Conservation (phyloP, 192 early-diverging fungal species). For the Coemansia sp. region DNA sequence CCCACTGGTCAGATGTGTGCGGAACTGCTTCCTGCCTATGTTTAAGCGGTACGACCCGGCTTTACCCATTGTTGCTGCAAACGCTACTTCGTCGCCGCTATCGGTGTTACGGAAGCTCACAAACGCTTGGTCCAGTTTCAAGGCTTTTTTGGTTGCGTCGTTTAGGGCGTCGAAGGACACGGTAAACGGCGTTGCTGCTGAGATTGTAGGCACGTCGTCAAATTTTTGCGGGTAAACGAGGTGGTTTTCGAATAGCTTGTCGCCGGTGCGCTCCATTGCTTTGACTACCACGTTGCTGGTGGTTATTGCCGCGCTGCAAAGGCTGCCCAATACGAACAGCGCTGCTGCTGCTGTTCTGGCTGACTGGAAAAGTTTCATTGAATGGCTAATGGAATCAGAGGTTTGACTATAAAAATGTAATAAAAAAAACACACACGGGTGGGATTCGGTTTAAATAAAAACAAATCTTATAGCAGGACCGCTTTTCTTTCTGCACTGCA, state of each 20-base stretch:
- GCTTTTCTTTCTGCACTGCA: neutral
- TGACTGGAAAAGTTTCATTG: neutral
- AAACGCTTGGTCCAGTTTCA: slow-evolving; percentile 42
- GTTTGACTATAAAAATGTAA: too few species aligned
- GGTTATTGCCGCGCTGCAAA: slow-evolving; percentile 5
- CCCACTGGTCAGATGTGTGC: slow-evolving; percentile 18
- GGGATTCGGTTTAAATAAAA: neutral
- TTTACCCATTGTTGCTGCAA: slow-evolving; percentile 25
- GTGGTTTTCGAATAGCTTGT: slow-evolving; percentile 36
- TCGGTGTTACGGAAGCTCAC: slow-evolving; percentile 36
- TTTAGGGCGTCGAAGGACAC: slow-evolving; percentile 24
- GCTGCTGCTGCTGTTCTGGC: neutral
- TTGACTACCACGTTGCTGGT: slow-evolving; percentile 29
- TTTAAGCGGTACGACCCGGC: slow-evolving; percentile 33
- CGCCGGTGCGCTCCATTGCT: slow-evolving; percentile 50
- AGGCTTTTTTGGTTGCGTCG: neutral
- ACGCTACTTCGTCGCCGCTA: slow-evolving; percentile 26
- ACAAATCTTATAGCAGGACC: neutral
- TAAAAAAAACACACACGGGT: too few species aligned
- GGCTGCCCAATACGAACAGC: slow-evolving; percentile 5
- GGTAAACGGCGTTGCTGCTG: slow-evolving; percentile 30
- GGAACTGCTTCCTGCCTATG: slow-evolving; percentile 37
- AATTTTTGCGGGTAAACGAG: slow-evolving; percentile 23
- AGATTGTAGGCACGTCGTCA: slow-evolving; percentile 20
- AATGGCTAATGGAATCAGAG: neutral